Evolutionary conservation across 73 alveolate species (phyloP), one percentile per base, ranked within the genome.

Genomic region (Paramecium pentaurelia): DNA sequence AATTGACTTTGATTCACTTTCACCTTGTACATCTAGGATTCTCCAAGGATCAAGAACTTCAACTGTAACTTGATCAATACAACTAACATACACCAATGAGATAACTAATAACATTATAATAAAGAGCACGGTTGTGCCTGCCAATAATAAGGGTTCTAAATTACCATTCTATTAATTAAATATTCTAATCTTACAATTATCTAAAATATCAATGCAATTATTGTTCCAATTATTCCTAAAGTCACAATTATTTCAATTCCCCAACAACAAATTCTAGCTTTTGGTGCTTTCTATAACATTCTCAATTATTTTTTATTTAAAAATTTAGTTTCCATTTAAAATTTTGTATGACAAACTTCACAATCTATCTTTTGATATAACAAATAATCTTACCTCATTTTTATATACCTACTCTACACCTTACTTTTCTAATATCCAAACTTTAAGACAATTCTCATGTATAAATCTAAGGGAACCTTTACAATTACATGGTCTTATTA

Each of bases 401-500:
- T 64, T 64, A 6, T 32, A 32, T 18, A 64, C 84, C 60, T 37
- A 12, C 20, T 75, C 88, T 16, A 75, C 20, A 5, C 88, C 88
- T 75, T 75, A 37, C n/a, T 87, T 64, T 16, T 87, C 51, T 40
- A 87, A 87, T 14, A 87, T 87, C 93, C 93, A 87, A 10, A 42
- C 77, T 64, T 87, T 87, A 4, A 87, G 30, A 18, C 93, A 87
- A 44, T 87, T 59, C 22, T 87, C 93, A 64, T 87, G 93, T 1
- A 87, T 77, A 20, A 14, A 68, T 9, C 34, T 22, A 7, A 58
- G 28, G 7, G 88, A 64, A 30, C 93, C 93, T 60, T 73, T 40
- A 14, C 93, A 87, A 36, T 87, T 87, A 28, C 93, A 87, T 4
- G 93, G 93, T 16, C 77, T 60, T 20, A 87, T 59, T 47, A 87